A percentile compares a stretch with the other conserved stretches of the same genome.
These are phyloP conservation scores for Zygosaccharomyces rouxii DNA, from an alignment of 805 yeast genomes.

Conservation along the genomic window DNA sequence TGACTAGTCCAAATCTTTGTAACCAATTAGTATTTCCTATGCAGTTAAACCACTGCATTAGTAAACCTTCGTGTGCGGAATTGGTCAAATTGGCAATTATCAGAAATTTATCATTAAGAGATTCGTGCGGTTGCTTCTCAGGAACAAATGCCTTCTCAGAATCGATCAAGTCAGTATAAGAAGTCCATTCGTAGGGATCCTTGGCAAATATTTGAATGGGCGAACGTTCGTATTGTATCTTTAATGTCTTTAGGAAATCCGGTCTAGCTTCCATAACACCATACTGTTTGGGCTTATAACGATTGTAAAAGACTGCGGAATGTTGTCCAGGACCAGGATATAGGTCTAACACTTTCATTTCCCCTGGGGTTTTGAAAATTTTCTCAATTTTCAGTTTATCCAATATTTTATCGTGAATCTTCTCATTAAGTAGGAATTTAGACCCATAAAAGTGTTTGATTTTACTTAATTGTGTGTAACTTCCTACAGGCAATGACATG, in stretches of 20 bases:
- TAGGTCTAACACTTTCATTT: constrained; percentile 52
- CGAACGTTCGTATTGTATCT: constrained; percentile 5
- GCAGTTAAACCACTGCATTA: constrained; percentile 73
- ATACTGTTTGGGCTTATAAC: constrained; percentile 59
- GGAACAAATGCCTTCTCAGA: constrained; percentile 44
- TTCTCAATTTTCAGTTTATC: constrained; percentile 44
- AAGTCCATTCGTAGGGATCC: constrained; percentile 68
- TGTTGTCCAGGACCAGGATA: constrained; percentile 59
- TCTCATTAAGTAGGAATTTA: constrained; percentile 23
- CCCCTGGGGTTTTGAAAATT: constrained; percentile 33
- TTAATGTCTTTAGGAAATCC: constrained; percentile 12
- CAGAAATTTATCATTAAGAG: constrained; percentile 51
- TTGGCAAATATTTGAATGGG: constrained; percentile 35
- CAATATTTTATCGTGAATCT: constrained; percentile 36
- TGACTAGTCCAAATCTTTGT: constrained; percentile 64
- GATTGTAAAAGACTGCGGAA: constrained; percentile 57
- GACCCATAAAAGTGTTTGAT: constrained; percentile 24
- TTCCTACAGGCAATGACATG: constrained; percentile 15
- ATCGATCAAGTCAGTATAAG: constrained; percentile 49
- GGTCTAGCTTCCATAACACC: constrained; percentile 52
- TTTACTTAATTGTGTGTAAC: constrained; percentile 11
- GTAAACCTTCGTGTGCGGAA: constrained; percentile 54
- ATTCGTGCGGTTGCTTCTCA: constrained; percentile 33
- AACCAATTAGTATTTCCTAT: constrained; percentile 69
- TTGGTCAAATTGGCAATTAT: constrained; percentile 57